These are phyloP conservation scores for Plectosphaerella plurivora DNA, from an alignment of 2,329 filamentous ascomycete species.

Conservation along the genomic window DNA sequence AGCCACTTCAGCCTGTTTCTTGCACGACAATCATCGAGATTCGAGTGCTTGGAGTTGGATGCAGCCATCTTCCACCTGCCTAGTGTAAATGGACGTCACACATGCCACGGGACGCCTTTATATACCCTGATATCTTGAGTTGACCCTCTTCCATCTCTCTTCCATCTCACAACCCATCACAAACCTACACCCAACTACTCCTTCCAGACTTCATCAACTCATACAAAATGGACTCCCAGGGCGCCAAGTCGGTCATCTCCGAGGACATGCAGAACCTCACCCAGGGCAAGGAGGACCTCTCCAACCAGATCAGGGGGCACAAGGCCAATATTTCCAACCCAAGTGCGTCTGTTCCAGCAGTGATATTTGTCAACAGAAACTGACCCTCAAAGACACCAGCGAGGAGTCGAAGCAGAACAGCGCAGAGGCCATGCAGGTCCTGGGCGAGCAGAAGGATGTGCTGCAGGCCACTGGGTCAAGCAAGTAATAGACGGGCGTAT, in stretches of 20 bases:
- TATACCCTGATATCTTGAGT: neutral
- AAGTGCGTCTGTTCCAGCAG: constrained; percentile 22
- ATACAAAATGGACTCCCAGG: constrained; percentile 26
- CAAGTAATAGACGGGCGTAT: neutral
- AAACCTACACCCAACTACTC: neutral
- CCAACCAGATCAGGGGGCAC: constrained; percentile 29
- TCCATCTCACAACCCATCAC: too few relatives aligned
- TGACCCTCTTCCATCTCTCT: neutral
- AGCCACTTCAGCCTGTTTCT: too few relatives aligned
- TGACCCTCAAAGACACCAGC: constrained; percentile 31
- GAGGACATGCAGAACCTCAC: constrained; percentile 35
- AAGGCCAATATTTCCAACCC: constrained; percentile 44
- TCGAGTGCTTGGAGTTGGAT: too few relatives aligned
- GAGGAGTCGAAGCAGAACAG: constrained; percentile 40
- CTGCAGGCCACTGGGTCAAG: too few relatives aligned
- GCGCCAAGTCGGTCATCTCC: constrained; percentile 33
- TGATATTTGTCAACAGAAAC: neutral
- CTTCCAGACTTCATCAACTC: neutral
- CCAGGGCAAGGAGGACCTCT: constrained; percentile 19
- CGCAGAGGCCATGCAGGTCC: constrained; percentile 29
- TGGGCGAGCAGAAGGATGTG: constrained; percentile 23
- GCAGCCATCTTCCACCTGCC: too few relatives aligned
- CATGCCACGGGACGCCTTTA: too few relatives aligned
- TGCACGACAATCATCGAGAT: too few relatives aligned
- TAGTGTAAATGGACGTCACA: too few relatives aligned